phyloP scores from a whole-genome alignment of 352 stramenopile genomes.

The Blastocystis hominis region DNA sequence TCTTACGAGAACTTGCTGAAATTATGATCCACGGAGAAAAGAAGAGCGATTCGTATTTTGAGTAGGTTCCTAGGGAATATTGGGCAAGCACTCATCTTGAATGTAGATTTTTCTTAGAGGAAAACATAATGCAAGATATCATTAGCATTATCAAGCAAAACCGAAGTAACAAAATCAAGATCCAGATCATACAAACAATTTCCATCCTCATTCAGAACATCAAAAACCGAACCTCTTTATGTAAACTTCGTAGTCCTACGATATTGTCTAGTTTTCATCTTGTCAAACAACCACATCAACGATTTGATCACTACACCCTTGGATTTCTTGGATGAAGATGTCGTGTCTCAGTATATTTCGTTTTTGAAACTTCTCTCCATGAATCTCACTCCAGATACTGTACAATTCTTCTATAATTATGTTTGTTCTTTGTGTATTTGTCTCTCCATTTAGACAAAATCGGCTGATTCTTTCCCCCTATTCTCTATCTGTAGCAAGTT shows the following conservation, averaged over 20 bases:
- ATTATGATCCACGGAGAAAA: slow-evolving; percentile 32
- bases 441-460: neutral
- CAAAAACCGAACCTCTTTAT: slow-evolving; percentile 4
- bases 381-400: slow-evolving; percentile 20
- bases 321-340: slow-evolving; percentile 38
- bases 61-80: neutral
- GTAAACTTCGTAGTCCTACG: too few relatives aligned
- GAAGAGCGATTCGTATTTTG: slow-evolving; percentile 1
- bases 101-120: slow-evolving; percentile 22
- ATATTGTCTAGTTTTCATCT: too few relatives aligned
- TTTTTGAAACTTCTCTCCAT: slow-evolving; percentile 42
- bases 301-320: slow-evolving; percentile 34
- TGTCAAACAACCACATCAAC: slow-evolving; percentile 52
- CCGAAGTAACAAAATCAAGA: slow-evolving; percentile 18
- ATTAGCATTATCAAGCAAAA: slow-evolving; percentile 42
- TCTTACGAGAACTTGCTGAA: neutral
- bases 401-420: slow-evolving; percentile 52
- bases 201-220: slow-evolving; percentile 45
- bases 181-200: slow-evolving; percentile 50
- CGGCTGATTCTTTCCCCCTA: neutral
- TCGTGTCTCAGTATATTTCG: slow-evolving; percentile 43
- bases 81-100: neutral
- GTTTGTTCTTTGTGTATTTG: neutral
- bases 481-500: slow-evolving; percentile 48
- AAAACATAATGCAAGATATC: slow-evolving; percentile 35